phyloP scores from a whole-genome alignment of 2,329 filamentous ascomycete species.

The Pseudogymnoascus sp. region DNA sequence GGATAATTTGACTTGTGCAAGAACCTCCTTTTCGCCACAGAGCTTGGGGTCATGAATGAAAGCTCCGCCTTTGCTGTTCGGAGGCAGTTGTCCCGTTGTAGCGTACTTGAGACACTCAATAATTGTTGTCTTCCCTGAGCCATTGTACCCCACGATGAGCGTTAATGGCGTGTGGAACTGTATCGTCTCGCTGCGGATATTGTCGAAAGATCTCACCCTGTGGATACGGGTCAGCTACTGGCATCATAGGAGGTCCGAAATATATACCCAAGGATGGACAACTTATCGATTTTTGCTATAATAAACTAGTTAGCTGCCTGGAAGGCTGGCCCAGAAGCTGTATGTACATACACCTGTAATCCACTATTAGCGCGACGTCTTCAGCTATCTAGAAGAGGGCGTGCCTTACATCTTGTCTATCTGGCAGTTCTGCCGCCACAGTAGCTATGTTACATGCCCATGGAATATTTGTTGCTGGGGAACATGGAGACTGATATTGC shows the following conservation, averaged over 20 bases:
- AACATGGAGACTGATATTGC: not conserved
- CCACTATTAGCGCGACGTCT: not conserved
- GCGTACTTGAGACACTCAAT: constrained; percentile 99
- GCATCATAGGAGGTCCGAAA: not conserved
- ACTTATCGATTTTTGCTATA: constrained; percentile 80
- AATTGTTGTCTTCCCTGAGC: constrained; percentile 96
- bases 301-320: constrained; percentile 4
- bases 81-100: constrained; percentile 86
- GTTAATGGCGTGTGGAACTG: constrained; percentile 86
- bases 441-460: constrained; percentile 1
- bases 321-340: not conserved
- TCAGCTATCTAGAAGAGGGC: not conserved
- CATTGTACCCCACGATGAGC: constrained; percentile 94
- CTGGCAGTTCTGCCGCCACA: constrained; percentile 1
- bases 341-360: constrained; percentile 2
- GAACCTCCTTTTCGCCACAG: constrained; percentile 75
- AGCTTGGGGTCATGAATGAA: constrained; percentile 98
- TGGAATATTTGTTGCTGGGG: not conserved
- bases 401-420: not conserved
- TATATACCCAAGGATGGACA: constrained; percentile 55
- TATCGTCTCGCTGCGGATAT: constrained; percentile 66
- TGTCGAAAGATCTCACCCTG: constrained; percentile 78
- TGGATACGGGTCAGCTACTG: not conserved
- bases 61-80: constrained; percentile 81
- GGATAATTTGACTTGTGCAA: constrained; percentile 84